These are phyloP conservation scores for Sporothrix sp. DNA, from an alignment of 2,329 filamentous ascomycete genomes.

Conservation along the genomic window DNA sequence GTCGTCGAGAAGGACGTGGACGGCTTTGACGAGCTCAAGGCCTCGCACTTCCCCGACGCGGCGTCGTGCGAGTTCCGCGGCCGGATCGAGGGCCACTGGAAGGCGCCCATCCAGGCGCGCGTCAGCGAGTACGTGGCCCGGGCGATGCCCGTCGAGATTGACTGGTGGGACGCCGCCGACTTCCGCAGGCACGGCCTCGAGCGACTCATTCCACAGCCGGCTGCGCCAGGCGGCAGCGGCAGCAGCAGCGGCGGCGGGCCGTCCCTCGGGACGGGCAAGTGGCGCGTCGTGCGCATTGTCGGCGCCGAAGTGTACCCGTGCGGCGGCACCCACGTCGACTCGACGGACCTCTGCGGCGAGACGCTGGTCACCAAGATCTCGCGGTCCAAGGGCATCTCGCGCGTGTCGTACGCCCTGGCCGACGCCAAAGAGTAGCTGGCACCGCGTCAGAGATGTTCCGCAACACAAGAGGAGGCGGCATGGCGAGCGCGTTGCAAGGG, in stretches of 20 bases:
- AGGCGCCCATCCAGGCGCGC: slow-evolving; percentile 50
- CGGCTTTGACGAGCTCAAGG: slow-evolving; percentile 57
- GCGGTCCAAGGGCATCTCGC: slow-evolving; percentile 52
- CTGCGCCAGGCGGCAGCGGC: slow-evolving; percentile 14
- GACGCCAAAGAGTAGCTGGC: slow-evolving; percentile 14
- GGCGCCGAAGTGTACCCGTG: slow-evolving; percentile 64
- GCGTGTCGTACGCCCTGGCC: slow-evolving; percentile 38
- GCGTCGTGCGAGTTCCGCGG: slow-evolving; percentile 61
- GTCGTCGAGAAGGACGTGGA: slow-evolving; percentile 42
- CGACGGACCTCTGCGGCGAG: slow-evolving; percentile 47
- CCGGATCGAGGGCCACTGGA: slow-evolving; percentile 53
- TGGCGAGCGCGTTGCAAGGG: too few species aligned
- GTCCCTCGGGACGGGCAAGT: slow-evolving; percentile 37
- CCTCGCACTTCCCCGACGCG: slow-evolving; percentile 59
- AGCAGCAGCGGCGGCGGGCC: slow-evolving; percentile 12
- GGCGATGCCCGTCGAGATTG: slow-evolving; percentile 50
- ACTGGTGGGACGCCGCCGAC: slow-evolving; percentile 58
- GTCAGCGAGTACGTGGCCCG: slow-evolving; percentile 48
- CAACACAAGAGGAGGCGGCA: slow-evolving; percentile 23
- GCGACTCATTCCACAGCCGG: slow-evolving; percentile 36
- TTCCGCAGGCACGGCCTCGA: slow-evolving; percentile 45
- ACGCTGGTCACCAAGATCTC: slow-evolving; percentile 58
- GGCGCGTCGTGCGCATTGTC: slow-evolving; percentile 59
- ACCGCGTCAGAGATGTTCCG: slow-evolving; percentile 27
- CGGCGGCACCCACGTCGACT: slow-evolving; percentile 62